Evolutionary conservation across 805 yeast species (phyloP).

Genomic region (Ogataea nakhonphanomensis): DNA sequence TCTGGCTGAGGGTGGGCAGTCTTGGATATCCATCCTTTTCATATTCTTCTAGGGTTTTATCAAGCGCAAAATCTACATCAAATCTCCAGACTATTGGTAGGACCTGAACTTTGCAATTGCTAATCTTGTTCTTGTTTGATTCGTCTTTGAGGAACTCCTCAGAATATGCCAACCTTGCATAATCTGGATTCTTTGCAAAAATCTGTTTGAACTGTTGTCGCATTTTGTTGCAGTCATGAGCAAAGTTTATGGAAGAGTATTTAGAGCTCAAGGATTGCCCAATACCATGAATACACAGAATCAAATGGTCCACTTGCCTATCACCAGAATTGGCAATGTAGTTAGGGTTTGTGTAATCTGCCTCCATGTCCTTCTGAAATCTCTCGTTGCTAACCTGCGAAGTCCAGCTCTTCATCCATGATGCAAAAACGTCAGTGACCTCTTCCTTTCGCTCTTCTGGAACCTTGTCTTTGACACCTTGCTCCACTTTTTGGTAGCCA

Average conservation of each 20-base stretch:
- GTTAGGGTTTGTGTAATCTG: slow-evolving; percentile 45
- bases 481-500: slow-evolving; percentile 35
- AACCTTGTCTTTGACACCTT: slow-evolving; percentile 8
- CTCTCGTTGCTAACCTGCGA: slow-evolving; percentile 28
- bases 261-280: slow-evolving; percentile 83
- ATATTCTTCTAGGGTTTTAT: slow-evolving; percentile 35
- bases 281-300: slow-evolving; percentile 91
- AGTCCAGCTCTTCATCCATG: slow-evolving; percentile 13
- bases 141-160: slow-evolving; percentile 11
- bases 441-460: background rate
- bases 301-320: slow-evolving; percentile 51
- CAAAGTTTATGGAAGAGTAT: slow-evolving; percentile 79
- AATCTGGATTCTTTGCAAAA: slow-evolving; percentile 39
- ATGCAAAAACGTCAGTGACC: slow-evolving; percentile 6
- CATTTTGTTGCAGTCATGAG: slow-evolving; percentile 73
- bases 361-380: slow-evolving; percentile 46
- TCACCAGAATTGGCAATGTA: slow-evolving; percentile 36
- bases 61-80: slow-evolving; percentile 57
- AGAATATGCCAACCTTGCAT: slow-evolving; percentile 37
- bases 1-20: slow-evolving; percentile 63
- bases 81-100: slow-evolving; percentile 93
- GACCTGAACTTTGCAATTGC: slow-evolving; percentile 69
- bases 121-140: slow-evolving; percentile 8
- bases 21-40: slow-evolving; percentile 39
- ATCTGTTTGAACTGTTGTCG: slow-evolving; percentile 54